These are phyloP conservation scores for Didymella keratinophila DNA, from an alignment of 2,329 filamentous ascomycete genomes.

Conservation along the genomic window DNA sequence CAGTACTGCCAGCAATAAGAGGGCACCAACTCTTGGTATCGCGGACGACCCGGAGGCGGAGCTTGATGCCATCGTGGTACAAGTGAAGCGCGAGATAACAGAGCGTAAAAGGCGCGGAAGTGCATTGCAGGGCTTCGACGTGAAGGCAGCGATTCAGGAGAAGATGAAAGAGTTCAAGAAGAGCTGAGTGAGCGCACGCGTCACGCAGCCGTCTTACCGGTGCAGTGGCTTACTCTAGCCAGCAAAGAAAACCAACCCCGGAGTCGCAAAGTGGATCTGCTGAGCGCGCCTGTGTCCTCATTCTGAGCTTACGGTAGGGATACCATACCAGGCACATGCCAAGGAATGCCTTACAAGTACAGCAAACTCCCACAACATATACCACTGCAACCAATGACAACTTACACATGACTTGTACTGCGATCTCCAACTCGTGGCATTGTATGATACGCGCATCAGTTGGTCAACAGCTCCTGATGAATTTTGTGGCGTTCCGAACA, in stretches of 20 bases:
- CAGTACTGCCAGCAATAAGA: conserved; percentile 53
- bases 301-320: neutral
- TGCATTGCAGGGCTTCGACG: conserved; percentile 45
- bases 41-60: conserved; percentile 78
- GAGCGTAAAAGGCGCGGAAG: conserved; percentile 59
- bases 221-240: neutral
- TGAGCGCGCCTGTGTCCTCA: neutral
- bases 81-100: conserved; percentile 78
- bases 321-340: neutral
- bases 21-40: conserved; percentile 76
- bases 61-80: conserved; percentile 77
- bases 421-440: too few relatives aligned
- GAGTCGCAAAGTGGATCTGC: neutral
- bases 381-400: neutral
- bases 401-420: neutral
- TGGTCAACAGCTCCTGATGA: neutral
- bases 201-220: neutral
- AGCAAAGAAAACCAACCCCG: neutral
- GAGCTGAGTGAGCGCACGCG: neutral
- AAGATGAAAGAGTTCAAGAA: conserved; percentile 47
- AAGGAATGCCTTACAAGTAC: neutral
- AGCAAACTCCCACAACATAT: neutral
- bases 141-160: conserved; percentile 47
- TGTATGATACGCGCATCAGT: neutral
- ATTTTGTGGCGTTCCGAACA: neutral